phyloP scores from a whole-genome alignment of 2,329 filamentous ascomycete genomes.

The Hymenoscyphus scutula region DNA sequence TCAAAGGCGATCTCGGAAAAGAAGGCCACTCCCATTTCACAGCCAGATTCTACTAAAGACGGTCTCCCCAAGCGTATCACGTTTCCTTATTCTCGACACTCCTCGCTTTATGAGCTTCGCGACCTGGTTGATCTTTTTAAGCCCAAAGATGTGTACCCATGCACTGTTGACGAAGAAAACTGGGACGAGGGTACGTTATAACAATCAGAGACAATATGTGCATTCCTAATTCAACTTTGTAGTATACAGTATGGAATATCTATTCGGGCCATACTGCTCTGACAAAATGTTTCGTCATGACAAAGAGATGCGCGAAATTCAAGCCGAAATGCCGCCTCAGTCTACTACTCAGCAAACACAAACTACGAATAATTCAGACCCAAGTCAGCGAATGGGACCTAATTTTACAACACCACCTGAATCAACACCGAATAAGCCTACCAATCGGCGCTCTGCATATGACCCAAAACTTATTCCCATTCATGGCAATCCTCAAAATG shows the following conservation, averaged over 20 bases:
- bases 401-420: neutral
- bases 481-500: neutral
- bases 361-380: constrained; percentile 13
- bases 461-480: neutral
- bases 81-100: constrained; percentile 89
- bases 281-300: constrained; percentile 64
- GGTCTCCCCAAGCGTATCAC: constrained; percentile 40
- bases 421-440: neutral
- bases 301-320: constrained; percentile 48
- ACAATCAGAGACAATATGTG: neutral
- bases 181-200: constrained; percentile 55
- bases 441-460: neutral
- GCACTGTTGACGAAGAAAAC: constrained; percentile 62
- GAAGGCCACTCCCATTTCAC: neutral
- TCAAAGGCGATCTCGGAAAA: constrained; percentile 21
- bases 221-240: neutral
- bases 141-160: constrained; percentile 78
- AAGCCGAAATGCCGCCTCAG: neutral
- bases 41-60: neutral
- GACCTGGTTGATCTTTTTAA: constrained; percentile 64
- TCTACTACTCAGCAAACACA: constrained; percentile 18
- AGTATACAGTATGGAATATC: constrained; percentile 17
- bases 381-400: constrained; percentile 3
- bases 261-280: constrained; percentile 72
- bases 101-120: constrained; percentile 78